A percentile compares a stretch with the other conserved stretches of the same genome.
phyloP scores from a whole-genome alignment of 257 asterid genomes.

The Verbascum thapsus region DNA sequence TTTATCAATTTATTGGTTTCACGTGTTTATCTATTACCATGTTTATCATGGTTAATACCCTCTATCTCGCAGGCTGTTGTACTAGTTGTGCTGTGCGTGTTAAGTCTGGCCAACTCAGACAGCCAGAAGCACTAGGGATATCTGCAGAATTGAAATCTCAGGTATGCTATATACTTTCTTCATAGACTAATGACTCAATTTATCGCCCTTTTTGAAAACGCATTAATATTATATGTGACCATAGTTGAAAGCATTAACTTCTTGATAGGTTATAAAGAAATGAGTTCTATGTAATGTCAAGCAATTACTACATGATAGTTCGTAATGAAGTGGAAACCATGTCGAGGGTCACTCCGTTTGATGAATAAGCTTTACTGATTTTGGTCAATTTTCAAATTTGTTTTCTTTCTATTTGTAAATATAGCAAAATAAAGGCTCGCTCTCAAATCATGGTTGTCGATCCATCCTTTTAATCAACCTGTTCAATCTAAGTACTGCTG shows the following conservation, averaged over 20 bases:
- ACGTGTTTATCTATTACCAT: too few species aligned
- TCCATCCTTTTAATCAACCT: too few species aligned
- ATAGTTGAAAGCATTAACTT: not conserved
- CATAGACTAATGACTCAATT: not conserved
- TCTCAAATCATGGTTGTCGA: too few species aligned
- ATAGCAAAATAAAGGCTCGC: too few species aligned
- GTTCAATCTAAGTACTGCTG: too few species aligned
- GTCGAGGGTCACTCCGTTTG: not conserved
- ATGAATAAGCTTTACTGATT: too few species aligned
- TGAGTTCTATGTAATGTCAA: not conserved
- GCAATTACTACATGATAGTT: not conserved
- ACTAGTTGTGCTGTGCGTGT: slow-evolving; percentile 97
- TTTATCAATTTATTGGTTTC: not conserved
- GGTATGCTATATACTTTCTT: slow-evolving; percentile 38
- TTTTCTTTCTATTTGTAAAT: too few species aligned
- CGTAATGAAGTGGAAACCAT: not conserved
- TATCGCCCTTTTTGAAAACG: not conserved
- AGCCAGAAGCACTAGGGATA: slow-evolving; percentile 95
- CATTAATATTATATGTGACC: not conserved
- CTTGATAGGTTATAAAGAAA: not conserved
- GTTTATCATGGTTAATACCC: slow-evolving; percentile 17
- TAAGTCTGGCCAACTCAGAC: slow-evolving; percentile 86
- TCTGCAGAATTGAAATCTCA: slow-evolving; percentile 79
- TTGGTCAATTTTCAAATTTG: too few species aligned
- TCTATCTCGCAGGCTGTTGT: slow-evolving; percentile 74